A percentile compares a stretch with the other conserved stretches of the same genome.
Evolutionary conservation across 768 basidiomycete genomes (phyloP).

Genomic region (Boletus insuetus): DNA sequence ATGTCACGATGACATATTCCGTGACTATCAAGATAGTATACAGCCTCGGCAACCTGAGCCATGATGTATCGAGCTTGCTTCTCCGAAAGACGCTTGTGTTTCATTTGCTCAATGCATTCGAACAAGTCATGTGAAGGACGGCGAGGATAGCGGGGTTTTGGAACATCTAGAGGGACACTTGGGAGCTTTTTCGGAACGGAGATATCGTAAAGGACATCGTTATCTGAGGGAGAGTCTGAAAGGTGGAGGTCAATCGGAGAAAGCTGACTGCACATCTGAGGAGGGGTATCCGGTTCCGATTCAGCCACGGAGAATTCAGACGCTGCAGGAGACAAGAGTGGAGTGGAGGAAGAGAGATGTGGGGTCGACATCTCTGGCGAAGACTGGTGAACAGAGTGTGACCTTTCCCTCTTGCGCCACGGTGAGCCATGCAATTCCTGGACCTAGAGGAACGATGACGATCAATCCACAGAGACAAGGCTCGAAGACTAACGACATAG

Average conservation of each 20-base stretch:
- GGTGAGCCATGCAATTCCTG: conserved; percentile 93
- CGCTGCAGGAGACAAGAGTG: conserved; percentile 55
- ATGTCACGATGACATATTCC: conserved; percentile 95
- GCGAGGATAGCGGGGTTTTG: conserved; percentile 51
- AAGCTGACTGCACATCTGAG: conserved; percentile 27
- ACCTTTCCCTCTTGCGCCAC: conserved; percentile 58
- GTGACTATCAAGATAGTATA: conserved; percentile 72
- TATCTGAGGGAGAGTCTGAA: conserved; percentile 10
- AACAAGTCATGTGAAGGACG: conserved; percentile 90
- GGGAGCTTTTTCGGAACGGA: conserved; percentile 10
- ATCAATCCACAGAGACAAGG: conserved; percentile 1
- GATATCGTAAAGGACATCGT: conserved; percentile 6
- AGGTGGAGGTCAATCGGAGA: conserved; percentile 19
- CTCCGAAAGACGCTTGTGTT: conserved; percentile 76
- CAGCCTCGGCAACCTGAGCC: conserved; percentile 82
- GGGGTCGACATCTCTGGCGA: conserved; percentile 26
- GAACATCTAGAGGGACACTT: conserved; percentile 13
- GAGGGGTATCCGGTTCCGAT: conserved; percentile 46
- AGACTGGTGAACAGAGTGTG: conserved; percentile 21
- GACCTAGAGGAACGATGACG: conserved; percentile 46
- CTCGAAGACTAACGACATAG: conserved; percentile 65
- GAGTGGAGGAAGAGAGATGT: conserved; percentile 38
- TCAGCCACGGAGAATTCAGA: conserved; percentile 46
- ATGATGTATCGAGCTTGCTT: conserved; percentile 79
- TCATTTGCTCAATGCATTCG: conserved; percentile 90